Evolutionary conservation across 2,329 filamentous ascomycete species (phyloP).

Genomic region (Aulographum hederae): DNA sequence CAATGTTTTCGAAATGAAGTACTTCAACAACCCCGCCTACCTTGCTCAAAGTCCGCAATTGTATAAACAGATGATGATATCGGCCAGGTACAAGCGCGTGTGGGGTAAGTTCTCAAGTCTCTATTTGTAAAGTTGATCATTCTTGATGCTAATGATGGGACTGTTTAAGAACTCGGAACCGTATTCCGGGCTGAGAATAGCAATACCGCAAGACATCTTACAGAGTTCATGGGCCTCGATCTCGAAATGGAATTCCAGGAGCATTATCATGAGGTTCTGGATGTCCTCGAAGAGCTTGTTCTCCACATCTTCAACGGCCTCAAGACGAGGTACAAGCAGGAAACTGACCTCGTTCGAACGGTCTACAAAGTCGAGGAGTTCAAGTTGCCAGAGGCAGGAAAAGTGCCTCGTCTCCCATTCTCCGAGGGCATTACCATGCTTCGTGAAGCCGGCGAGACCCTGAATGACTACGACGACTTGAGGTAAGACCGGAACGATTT

Average conservation of each 20-base stretch:
- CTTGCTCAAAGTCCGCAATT: slow-evolving; percentile 70
- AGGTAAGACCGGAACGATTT: slow-evolving; percentile 20
- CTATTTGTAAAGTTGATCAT: neutral
- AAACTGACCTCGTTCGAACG: slow-evolving; percentile 54
- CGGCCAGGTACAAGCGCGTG: slow-evolving; percentile 55
- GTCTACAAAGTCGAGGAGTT: slow-evolving; percentile 65
- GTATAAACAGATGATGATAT: slow-evolving; percentile 78
- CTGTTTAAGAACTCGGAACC: neutral
- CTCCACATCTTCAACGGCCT: slow-evolving; percentile 66
- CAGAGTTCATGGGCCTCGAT: slow-evolving; percentile 79
- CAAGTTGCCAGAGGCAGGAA: slow-evolving; percentile 54
- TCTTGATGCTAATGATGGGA: neutral
- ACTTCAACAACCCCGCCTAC: slow-evolving; percentile 71
- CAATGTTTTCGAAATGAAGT: slow-evolving; percentile 78
- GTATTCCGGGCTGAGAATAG: slow-evolving; percentile 78
- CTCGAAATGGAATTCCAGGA: slow-evolving; percentile 77
- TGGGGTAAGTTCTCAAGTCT: no score
- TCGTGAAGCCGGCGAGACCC: slow-evolving; percentile 58
- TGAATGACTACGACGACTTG: slow-evolving; percentile 63
- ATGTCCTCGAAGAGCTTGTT: slow-evolving; percentile 56
- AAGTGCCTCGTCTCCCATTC: slow-evolving; percentile 61
- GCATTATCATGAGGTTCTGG: slow-evolving; percentile 56
- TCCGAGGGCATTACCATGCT: slow-evolving; percentile 62
- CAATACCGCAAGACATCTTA: slow-evolving; percentile 72
- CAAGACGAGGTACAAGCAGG: slow-evolving; percentile 43